phyloP scores from a whole-genome alignment of 108 stramenopile species.

The Ochromonas danica region DNA sequence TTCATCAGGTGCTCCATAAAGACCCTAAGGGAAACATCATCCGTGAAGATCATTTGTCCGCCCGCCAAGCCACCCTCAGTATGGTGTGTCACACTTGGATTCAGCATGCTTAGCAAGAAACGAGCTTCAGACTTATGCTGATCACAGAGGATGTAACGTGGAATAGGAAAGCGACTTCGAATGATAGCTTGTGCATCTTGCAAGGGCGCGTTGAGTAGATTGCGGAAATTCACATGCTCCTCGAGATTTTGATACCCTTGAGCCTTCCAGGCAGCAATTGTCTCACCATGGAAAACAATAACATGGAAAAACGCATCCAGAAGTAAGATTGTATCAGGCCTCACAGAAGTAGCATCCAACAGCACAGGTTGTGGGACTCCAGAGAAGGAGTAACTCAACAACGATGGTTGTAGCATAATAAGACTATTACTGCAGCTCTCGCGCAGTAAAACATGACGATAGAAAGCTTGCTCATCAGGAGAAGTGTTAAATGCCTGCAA shows the following conservation, averaged over 20 bases:
- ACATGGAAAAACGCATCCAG: constrained; percentile 99
- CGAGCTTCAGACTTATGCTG: constrained; percentile 97
- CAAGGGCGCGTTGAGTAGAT: constrained; percentile 88
- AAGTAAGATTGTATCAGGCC: constrained; percentile 92
- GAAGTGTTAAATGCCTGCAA: constrained; percentile 94
- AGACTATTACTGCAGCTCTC: constrained; percentile 89
- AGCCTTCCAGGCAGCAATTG: constrained; percentile 97
- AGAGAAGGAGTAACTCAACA: constrained; percentile 90
- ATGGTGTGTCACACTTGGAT: constrained; percentile 93
- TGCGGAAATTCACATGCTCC: constrained; percentile 88
- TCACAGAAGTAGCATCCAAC: constrained; percentile 84
- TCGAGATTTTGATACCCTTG: constrained; percentile 93
- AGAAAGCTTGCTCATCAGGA: constrained; percentile 96
- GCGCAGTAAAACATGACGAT: constrained; percentile 80
- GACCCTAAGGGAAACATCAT: constrained; percentile 93
- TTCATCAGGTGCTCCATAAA: constrained; percentile 97
- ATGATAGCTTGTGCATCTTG: constrained; percentile 95
- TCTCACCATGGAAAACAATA: constrained; percentile 99
- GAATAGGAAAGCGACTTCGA: constrained; percentile 93
- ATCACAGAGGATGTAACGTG: constrained; percentile 98
- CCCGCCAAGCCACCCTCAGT: constrained; percentile 49
- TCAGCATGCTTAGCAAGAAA: constrained; percentile 97
- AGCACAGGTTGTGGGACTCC: constrained; percentile 90
- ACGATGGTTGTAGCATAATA: constrained; percentile 98
- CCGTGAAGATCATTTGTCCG: constrained; percentile 91